Conservation (phyloP, 495 filamentous ascomycete genomes). For the Ascodesmis nigricans region DNA sequence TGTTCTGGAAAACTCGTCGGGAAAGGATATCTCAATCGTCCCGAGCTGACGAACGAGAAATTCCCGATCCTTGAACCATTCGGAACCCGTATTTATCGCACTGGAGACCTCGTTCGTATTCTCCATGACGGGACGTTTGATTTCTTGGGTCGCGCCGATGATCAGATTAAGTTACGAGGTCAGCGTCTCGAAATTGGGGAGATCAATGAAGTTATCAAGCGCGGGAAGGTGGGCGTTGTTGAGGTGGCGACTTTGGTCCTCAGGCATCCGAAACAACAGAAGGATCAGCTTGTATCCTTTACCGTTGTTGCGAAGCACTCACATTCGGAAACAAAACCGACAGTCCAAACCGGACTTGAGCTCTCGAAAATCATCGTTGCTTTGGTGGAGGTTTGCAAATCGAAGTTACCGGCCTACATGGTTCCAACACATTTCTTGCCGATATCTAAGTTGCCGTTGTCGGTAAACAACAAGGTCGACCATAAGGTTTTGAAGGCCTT, state of each 20-base stretch:
- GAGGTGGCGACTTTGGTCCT: slow-evolving; percentile 42
- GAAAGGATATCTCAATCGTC: slow-evolving; percentile 64
- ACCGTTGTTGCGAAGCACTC: too few relatives aligned
- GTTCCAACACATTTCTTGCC: slow-evolving; percentile 51
- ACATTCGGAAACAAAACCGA: neutral
- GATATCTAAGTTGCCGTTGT: slow-evolving; percentile 40
- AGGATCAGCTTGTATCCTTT: slow-evolving; percentile 50
- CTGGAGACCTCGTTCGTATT: slow-evolving; percentile 57
- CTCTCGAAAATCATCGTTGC: slow-evolving; percentile 10
- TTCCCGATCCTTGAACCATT: slow-evolving; percentile 36
- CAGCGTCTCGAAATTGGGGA: slow-evolving; percentile 58
- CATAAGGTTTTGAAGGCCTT: slow-evolving; percentile 35
- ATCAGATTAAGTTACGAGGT: slow-evolving; percentile 61
- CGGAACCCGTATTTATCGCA: slow-evolving; percentile 42
- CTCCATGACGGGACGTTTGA: slow-evolving; percentile 48
- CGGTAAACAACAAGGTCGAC: slow-evolving; percentile 55
- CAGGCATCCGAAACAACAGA: slow-evolving; percentile 37
- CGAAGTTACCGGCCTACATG: slow-evolving; percentile 49
- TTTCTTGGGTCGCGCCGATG: slow-evolving; percentile 53
- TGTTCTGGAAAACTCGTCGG: slow-evolving; percentile 70
- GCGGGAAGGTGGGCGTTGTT: slow-evolving; percentile 23
- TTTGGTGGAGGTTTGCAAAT: slow-evolving; percentile 32
- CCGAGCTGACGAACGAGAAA: slow-evolving; percentile 39
- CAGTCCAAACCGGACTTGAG: slow-evolving; percentile 6
- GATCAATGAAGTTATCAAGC: slow-evolving; percentile 44